phyloP scores from a whole-genome alignment of 2,329 filamentous ascomycete species.

The Fusarium denticulatum region DNA sequence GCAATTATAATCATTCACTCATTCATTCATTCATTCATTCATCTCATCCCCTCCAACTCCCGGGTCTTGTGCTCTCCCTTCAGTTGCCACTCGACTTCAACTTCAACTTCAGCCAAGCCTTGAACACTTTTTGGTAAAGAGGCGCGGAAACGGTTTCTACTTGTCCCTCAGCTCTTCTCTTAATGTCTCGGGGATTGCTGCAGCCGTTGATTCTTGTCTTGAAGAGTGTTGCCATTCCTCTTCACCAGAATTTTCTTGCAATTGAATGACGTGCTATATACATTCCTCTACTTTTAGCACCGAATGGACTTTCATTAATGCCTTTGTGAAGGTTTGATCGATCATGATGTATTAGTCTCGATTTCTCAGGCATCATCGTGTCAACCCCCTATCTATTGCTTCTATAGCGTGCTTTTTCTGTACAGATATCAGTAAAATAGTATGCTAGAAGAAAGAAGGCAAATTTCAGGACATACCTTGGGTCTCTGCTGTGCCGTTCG shows the following conservation, averaged over 20 bases:
- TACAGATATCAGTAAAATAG: not conserved
- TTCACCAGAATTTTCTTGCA: not conserved
- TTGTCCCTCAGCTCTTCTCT: not conserved
- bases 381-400: not conserved
- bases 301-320: not conserved
- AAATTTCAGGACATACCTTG: not conserved
- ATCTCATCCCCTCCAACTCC: not conserved
- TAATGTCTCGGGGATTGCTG: not conserved
- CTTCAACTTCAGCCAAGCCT: not conserved
- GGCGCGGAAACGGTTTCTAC: not conserved
- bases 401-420: not conserved
- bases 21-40: not conserved
- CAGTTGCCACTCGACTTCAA: not conserved
- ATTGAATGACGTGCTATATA: not conserved
- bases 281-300: not conserved
- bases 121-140: not conserved
- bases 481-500: not conserved
- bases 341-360: not conserved
- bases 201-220: not conserved
- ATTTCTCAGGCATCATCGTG: not conserved
- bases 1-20: not conserved
- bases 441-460: not conserved
- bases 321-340: no score
- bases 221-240: not conserved
- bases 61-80: not conserved